Conservation (phyloP, 176 grass and related monocot genomes). For the Zoysia japonica region DNA sequence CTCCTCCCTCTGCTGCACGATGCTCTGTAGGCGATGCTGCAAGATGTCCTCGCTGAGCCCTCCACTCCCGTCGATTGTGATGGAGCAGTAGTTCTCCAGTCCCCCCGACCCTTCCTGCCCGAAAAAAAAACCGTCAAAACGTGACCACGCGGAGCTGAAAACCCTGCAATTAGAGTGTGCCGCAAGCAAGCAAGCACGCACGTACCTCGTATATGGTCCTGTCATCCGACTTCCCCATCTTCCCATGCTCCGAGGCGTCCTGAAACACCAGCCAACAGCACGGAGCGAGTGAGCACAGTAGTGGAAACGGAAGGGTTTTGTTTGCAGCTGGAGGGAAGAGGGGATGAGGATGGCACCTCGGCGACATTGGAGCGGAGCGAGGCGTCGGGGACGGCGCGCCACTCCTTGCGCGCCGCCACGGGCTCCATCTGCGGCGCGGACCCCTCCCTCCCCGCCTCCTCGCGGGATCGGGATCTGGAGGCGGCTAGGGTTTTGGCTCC, state of each 20-base stretch:
- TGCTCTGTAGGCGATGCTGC: constrained; percentile 73
- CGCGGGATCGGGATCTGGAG: constrained; percentile 60
- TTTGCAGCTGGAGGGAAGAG: not conserved
- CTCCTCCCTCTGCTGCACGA: constrained; percentile 64
- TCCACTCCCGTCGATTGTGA: constrained; percentile 66
- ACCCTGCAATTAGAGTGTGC: not conserved
- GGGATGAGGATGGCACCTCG: constrained; percentile 47
- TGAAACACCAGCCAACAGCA: constrained; percentile 19
- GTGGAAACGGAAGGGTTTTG: not conserved
- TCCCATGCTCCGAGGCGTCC: constrained; percentile 54
- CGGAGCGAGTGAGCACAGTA: constrained; percentile 4
- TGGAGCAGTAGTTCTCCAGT: constrained; percentile 61
- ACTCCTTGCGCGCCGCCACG: constrained; percentile 76
- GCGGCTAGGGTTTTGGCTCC: constrained; percentile 51
- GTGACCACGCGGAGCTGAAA: not conserved
- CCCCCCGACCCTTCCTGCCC: constrained; percentile 49
- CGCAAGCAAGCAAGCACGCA: constrained; percentile 28
- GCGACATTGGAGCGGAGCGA: constrained; percentile 65
- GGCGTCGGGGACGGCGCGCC: constrained; percentile 80
- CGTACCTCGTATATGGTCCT: constrained; percentile 78
- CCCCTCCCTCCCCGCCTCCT: constrained; percentile 8
- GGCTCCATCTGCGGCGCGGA: constrained; percentile 40
- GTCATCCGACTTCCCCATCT: constrained; percentile 66
- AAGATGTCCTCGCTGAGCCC: constrained; percentile 70
- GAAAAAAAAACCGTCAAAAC: not conserved